A percentile compares a stretch with the other conserved stretches of the same genome.
Evolutionary conservation across 352 stramenopile genomes (phyloP).

Genomic region (Phytophthora pisi): DNA sequence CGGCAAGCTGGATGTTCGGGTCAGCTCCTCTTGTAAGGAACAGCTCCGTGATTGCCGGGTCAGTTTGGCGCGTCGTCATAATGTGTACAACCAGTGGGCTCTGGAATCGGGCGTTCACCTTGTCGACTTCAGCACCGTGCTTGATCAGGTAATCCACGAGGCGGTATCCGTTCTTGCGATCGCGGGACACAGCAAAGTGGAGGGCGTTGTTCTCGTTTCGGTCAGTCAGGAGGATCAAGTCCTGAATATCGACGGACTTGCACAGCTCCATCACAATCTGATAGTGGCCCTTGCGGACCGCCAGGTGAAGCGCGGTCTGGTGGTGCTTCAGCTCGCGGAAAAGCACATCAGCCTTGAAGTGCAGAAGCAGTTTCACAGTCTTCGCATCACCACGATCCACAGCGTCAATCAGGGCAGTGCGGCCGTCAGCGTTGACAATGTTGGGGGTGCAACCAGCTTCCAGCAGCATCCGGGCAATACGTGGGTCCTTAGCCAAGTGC

Average conservation of each 20-base stretch:
- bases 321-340: conserved; percentile 88
- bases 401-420: conserved; percentile 79
- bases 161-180: conserved; percentile 83
- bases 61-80: conserved; percentile 85
- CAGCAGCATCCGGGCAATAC: conserved; percentile 81
- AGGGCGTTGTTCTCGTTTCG: conserved; percentile 88
- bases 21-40: conserved; percentile 72
- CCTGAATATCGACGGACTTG: conserved; percentile 66
- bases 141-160: conserved; percentile 88
- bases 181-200: conserved; percentile 81
- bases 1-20: conserved; percentile 70
- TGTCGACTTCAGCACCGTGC: conserved; percentile 81
- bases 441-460: conserved; percentile 85
- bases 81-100: conserved; percentile 84
- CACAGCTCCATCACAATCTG: conserved; percentile 88
- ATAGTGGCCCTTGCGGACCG: conserved; percentile 85
- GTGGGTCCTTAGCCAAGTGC: conserved; percentile 78
- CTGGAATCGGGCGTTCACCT: conserved; percentile 84
- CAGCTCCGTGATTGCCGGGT: conserved; percentile 77
- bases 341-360: conserved; percentile 86
- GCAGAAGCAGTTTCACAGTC: conserved; percentile 79
- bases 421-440: conserved; percentile 82
- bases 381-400: conserved; percentile 74
- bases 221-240: conserved; percentile 77
- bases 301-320: conserved; percentile 83